These are phyloP conservation scores for Colletotrichum sp. DNA, from an alignment of 2,329 filamentous ascomycete genomes.

Conservation along the genomic window DNA sequence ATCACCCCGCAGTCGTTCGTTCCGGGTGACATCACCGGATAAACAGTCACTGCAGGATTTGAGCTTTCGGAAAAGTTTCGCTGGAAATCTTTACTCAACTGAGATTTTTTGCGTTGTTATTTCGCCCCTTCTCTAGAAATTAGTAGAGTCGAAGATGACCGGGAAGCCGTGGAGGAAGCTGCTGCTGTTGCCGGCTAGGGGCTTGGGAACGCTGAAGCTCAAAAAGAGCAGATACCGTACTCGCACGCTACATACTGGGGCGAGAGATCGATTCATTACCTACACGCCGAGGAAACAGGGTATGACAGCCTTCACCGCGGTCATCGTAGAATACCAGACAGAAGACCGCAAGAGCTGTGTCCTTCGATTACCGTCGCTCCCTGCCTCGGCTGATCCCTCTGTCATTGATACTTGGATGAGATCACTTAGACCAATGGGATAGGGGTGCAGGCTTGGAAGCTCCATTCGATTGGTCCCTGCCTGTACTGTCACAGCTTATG, in stretches of 20 bases:
- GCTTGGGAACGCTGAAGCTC: background rate
- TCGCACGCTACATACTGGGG: background rate
- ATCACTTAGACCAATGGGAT: background rate
- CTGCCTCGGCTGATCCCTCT: background rate
- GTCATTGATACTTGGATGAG: background rate
- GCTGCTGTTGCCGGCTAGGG: background rate
- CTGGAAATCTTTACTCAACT: background rate
- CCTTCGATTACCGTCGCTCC: background rate
- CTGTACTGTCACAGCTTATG: background rate
- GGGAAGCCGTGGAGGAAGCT: background rate
- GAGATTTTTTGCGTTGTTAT: background rate
- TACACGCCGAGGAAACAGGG: background rate
- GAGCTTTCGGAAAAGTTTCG: background rate
- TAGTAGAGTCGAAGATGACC: background rate
- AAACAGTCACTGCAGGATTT: background rate
- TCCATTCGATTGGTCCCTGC: background rate
- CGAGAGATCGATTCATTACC: background rate
- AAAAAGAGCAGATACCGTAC: background rate
- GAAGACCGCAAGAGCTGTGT: background rate
- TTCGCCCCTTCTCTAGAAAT: background rate
- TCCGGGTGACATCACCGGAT: background rate
- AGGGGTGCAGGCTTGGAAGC: background rate
- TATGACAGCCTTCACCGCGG: background rate
- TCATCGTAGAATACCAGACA: background rate
- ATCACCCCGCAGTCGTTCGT: background rate